phyloP scores from a whole-genome alignment of 169 alveolate species.

The Fabrea salina region DNA sequence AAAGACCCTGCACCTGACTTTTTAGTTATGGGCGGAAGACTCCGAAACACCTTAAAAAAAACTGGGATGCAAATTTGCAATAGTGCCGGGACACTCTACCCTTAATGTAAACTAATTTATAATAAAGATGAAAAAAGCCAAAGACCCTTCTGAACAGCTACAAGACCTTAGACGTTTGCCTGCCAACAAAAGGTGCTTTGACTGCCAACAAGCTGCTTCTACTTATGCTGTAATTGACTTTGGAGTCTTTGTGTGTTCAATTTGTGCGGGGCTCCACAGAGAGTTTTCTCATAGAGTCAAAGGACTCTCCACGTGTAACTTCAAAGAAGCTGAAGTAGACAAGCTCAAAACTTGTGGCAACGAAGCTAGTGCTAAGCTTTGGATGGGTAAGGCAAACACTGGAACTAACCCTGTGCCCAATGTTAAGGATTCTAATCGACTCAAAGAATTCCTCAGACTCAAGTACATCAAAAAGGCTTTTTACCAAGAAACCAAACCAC shows the following conservation, averaged over 20 bases:
- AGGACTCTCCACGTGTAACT: not conserved
- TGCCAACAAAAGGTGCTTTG: not conserved
- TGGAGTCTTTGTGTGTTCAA: not conserved
- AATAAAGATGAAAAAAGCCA: not conserved
- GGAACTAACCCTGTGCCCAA: not conserved
- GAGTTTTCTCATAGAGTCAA: not conserved
- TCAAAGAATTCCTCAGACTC: not conserved
- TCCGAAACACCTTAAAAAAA: too few relatives aligned
- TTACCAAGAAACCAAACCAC: not conserved
- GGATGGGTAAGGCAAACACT: not conserved
- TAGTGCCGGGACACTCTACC: too few relatives aligned
- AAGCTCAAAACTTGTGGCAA: not conserved
- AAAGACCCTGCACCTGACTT: too few relatives aligned
- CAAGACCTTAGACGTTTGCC: not conserved
- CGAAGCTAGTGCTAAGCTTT: not conserved
- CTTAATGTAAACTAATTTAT: too few relatives aligned
- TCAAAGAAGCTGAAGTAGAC: not conserved
- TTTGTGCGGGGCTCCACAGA: not conserved
- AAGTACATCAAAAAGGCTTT: not conserved
- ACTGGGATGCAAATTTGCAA: too few relatives aligned
- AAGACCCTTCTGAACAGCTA: not conserved
- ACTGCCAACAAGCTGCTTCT: not conserved
- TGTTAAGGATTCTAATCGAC: not conserved
- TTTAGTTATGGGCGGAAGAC: too few relatives aligned
- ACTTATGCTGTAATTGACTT: not conserved